Conservation (phyloP, 164 flowering plant genomes). For the Annona cherimola region DNA sequence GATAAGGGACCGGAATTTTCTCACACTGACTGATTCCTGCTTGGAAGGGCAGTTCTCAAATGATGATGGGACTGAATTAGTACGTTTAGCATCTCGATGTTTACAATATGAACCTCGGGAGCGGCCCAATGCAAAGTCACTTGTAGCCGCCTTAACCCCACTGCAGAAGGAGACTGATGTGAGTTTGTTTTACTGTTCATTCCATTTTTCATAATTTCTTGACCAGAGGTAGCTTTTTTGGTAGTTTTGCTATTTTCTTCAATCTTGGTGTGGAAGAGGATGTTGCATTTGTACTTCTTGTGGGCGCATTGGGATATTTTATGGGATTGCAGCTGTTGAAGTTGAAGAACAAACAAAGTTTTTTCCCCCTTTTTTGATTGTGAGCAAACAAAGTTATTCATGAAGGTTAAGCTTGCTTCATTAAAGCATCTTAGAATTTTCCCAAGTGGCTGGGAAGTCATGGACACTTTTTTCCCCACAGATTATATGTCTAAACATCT, state of each 20-base stretch:
- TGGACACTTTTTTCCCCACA: background rate
- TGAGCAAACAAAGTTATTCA: too few relatives aligned
- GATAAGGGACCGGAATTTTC: constrained; percentile 78
- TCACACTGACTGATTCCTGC: constrained; percentile 88
- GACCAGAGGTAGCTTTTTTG: background rate
- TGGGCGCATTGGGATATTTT: too few relatives aligned
- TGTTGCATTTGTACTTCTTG: background rate
- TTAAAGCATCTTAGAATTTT: background rate
- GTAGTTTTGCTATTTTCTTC: background rate
- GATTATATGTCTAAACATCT: background rate
- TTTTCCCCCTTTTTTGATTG: too few relatives aligned
- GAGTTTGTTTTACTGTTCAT: background rate
- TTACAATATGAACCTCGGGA: constrained; percentile 89
- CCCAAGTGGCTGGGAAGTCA: background rate
- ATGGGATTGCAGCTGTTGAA: background rate
- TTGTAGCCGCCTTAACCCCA: constrained; percentile 67
- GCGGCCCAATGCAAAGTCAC: constrained; percentile 78
- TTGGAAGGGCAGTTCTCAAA: constrained; percentile 86
- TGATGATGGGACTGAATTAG: constrained; percentile 82
- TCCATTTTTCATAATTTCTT: too few relatives aligned
- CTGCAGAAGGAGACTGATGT: constrained; percentile 89
- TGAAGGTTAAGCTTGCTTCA: too few relatives aligned
- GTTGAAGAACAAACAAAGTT: background rate
- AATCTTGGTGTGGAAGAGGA: background rate
- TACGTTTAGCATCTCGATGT: constrained; percentile 85